Evolutionary conservation across 1,284 basidiomycete genomes (phyloP), one percentile per base, ranked within the genome.

Genomic region (Hymenochaete sp.): DNA sequence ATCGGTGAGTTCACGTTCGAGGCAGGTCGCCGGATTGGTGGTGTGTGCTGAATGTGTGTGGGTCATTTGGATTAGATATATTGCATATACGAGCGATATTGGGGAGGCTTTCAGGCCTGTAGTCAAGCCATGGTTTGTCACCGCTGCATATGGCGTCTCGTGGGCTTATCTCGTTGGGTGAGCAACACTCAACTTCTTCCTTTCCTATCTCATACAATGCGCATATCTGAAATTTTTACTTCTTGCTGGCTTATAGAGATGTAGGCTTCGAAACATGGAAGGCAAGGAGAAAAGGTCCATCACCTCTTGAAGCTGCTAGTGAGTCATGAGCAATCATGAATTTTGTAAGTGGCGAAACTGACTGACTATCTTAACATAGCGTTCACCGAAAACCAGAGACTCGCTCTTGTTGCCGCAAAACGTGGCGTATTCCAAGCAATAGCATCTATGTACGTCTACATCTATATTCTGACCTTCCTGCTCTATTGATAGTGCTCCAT

Each of bases 231-330:
- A 14, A 13, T 21, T 18, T 11, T 16, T n/a, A 38, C 11, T 7
- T 10, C 18, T 6, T 18, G 13, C 16, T 26, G 16, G 59, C 70
- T 25, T 59, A 60, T 55, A 89, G 87, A 40, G 93, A 96, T 58
- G 90, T 95, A 31, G 72, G 76, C n/a, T 95, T 91, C 62, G 91
- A 93, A 58, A 80, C 89, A 3, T 96, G 91, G 68, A 93, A 93
- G 60, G 79, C 86, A 2, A 75, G 82, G 53, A 68, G 79, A 49
- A 71, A 71, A 38, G 87, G 88, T 1, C 88, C 89, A 2, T 72
- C 77, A 13, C 67, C 82, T 1, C 60, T 81, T 27, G 85, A 92
- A 65, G 82, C 82, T 6, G 75, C 74, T 32, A 73, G n/a, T n/a
- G n/a, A n/a, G n/a, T n/a, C n/a, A n/a, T n/a, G n/a, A n/a, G n/a